Conservation (phyloP, 2,329 filamentous ascomycete genomes). For the Fusarium succisae region DNA sequence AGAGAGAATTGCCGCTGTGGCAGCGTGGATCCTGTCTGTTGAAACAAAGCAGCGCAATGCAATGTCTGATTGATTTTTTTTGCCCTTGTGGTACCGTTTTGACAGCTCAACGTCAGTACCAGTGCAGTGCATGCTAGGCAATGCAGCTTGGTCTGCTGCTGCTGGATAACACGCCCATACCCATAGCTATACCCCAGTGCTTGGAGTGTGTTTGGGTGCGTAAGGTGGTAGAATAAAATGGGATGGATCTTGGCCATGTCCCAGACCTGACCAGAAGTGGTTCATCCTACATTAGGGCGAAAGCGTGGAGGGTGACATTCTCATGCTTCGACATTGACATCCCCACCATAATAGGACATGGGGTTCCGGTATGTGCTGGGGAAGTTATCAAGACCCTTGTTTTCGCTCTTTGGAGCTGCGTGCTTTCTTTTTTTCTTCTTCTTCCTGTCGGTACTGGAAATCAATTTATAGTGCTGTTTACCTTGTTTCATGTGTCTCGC, state of each 20-base stretch:
- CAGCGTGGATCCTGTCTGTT: slow-evolving; percentile 32
- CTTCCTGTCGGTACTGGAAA: background rate
- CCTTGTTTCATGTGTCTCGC: background rate
- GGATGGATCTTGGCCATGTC: slow-evolving; percentile 42
- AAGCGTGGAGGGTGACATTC: slow-evolving; percentile 46
- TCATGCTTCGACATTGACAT: slow-evolving; percentile 36
- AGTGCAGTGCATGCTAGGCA: slow-evolving; percentile 3
- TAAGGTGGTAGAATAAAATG: slow-evolving; percentile 36
- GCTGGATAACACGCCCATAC: slow-evolving; percentile 12
- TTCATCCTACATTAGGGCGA: slow-evolving; percentile 48
- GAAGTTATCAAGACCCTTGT: slow-evolving; percentile 36
- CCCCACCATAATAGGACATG: slow-evolving; percentile 36
- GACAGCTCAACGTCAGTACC: slow-evolving; percentile 22
- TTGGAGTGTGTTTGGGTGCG: slow-evolving; percentile 28
- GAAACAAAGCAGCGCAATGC: slow-evolving; percentile 20
- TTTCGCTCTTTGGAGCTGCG: slow-evolving; percentile 14
- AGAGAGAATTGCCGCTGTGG: slow-evolving; percentile 27
- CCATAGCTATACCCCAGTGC: slow-evolving; percentile 3
- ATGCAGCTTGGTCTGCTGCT: background rate
- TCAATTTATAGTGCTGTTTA: background rate
- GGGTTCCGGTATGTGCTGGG: slow-evolving; percentile 33
- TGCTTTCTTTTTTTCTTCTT: background rate
- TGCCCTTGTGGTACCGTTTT: slow-evolving; percentile 4
- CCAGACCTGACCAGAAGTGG: slow-evolving; percentile 44
- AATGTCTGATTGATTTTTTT: background rate